Evolutionary conservation across 73 alveolate species (phyloP), one percentile per base, ranked within the genome.

Genomic region (Tetrahymena thermophila): DNA sequence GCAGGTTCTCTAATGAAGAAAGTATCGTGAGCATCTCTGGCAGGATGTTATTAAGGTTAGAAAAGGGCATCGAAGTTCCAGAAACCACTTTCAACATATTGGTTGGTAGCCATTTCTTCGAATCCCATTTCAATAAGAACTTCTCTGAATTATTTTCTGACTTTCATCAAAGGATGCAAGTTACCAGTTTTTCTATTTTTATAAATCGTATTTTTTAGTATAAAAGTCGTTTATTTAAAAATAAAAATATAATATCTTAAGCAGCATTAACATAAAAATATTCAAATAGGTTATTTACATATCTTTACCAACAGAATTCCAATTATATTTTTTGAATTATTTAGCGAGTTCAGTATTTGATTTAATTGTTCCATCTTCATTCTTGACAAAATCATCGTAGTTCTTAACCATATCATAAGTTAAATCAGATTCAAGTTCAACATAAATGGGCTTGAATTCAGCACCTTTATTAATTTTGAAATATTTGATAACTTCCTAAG

Each of bases 61-160:
- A 99, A 99, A 58, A 99, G 98, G 16, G 99, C 97, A 94, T 99
- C 99, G 98, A 99, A 99, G 98, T 99, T 99, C 99, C 99, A 99
- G 98, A 99, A 99, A 7, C 99, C 98, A 93, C 99, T 97, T 96
- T 99, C 99, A 5, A 99, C 99, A 96, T 97, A 99, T 96, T 98
- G 98, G 97, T 99, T 99, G 94, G 99, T 99, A 42, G 99, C 99
- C 99, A 99, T 99, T 96, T 99, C 99, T 95, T 98, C 99, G 97
- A 99, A 99, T 85, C 99, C 99, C 99, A 99, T 99, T 96, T 98
- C 99, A 85, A 99, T 95, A 95, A 99, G 97, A 71, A 99, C 98
- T 94, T 98, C 98, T 96, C 99, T 98, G 97, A 99, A 98, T 96
- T 98, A 99, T n/a, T 98, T 96, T 95, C 99, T 97, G 34, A 99